A percentile compares a stretch with the other conserved stretches of the same genome.
Conservation (phyloP, 2,329 filamentous ascomycete genomes). For the Aspergillus intermedius region DNA sequence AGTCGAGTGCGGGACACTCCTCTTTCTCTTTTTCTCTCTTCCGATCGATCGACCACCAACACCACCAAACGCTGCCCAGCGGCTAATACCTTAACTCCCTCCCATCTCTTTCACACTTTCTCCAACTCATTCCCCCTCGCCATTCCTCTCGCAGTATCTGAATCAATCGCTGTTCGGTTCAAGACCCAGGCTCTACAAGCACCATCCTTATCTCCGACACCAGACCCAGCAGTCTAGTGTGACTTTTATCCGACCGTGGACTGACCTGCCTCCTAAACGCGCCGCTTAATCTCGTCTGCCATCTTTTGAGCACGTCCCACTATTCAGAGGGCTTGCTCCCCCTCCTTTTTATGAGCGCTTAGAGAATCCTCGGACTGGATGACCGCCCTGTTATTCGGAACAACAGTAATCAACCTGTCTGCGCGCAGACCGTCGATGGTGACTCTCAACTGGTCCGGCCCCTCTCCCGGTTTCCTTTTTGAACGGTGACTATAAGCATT, state of each 20-base stretch:
- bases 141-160: background rate
- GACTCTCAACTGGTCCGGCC: slow-evolving; percentile 20
- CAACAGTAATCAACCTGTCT: slow-evolving; percentile 17
- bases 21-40: background rate
- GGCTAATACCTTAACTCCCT: background rate
- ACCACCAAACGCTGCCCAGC: background rate
- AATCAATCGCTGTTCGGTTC: background rate
- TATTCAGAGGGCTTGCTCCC: background rate
- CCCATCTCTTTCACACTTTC: background rate
- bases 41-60: background rate
- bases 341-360: background rate
- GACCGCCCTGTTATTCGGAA: slow-evolving; percentile 14
- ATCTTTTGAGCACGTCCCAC: background rate
- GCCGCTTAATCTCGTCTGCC: background rate
- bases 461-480: slow-evolving; percentile 20
- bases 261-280: background rate
- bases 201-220: background rate
- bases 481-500: slow-evolving; percentile 19
- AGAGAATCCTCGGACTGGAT: slow-evolving; percentile 12
- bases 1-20: background rate
- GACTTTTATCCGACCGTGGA: background rate
- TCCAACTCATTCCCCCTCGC: background rate
- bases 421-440: slow-evolving; percentile 28
- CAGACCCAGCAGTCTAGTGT: background rate
- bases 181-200: background rate